These are phyloP conservation scores for Sclerotinia trifoliorum DNA, from an alignment of 2,329 filamentous ascomycete species.

Conservation along the genomic window DNA sequence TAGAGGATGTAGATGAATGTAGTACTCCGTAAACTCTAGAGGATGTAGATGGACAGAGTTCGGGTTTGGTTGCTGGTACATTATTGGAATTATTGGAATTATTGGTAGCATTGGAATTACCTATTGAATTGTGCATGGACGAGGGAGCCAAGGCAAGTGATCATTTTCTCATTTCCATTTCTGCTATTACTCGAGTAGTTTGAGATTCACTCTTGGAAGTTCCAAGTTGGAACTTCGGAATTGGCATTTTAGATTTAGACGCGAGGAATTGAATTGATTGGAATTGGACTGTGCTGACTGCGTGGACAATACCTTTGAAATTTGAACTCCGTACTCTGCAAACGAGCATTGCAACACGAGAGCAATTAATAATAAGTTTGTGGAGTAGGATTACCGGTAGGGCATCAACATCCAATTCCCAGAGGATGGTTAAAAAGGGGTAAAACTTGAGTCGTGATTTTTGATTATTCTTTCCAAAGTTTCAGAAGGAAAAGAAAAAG, in stretches of 20 bases:
- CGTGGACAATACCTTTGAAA: no score
- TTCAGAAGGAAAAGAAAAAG: not conserved
- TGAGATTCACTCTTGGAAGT: not conserved
- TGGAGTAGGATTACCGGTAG: not conserved
- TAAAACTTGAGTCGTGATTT: constrained; percentile 10
- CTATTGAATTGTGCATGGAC: constrained; percentile 8
- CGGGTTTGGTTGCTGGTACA: no score
- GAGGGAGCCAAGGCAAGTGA: not conserved
- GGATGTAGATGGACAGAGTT: not conserved
- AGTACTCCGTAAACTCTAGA: no score
- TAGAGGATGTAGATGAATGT: not conserved
- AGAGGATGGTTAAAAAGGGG: constrained; percentile 8
- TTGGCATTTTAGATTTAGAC: not conserved
- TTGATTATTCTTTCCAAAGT: not conserved
- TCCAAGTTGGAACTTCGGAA: not conserved
- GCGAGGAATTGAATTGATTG: not conserved
- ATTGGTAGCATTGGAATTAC: no score
- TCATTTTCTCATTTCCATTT: constrained; percentile 1
- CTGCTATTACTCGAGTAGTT: not conserved
- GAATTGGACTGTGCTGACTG: not conserved
- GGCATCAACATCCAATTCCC: no score
- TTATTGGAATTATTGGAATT: not conserved
- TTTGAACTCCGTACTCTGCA: no score
- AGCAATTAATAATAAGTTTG: not conserved
- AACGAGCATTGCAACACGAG: not conserved